Evolutionary conservation across 768 basidiomycete species (phyloP).

Genomic region (Lactarius hatsudake): DNA sequence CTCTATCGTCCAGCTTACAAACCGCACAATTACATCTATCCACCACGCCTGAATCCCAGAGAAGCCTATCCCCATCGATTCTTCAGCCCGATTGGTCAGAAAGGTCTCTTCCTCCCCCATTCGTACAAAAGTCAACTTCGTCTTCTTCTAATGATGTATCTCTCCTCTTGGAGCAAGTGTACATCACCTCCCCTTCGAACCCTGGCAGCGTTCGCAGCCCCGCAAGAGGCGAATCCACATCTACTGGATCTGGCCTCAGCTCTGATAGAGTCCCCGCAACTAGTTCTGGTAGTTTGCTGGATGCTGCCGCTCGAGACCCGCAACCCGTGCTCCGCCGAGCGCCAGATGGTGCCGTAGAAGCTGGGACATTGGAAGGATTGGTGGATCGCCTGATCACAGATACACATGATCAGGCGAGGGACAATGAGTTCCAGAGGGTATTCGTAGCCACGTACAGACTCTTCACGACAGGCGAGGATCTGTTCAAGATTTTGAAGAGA

Average conservation of each 20-base stretch:
- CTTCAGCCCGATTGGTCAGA: slow-evolving; percentile 1
- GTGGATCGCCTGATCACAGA: slow-evolving; percentile 40
- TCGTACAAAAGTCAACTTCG: neutral
- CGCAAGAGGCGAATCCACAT: neutral
- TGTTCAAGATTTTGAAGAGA: slow-evolving; percentile 39
- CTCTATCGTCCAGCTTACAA: neutral
- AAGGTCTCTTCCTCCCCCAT: neutral
- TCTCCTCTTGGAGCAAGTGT: slow-evolving; percentile 11
- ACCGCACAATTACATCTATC: neutral
- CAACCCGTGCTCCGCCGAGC: slow-evolving; percentile 14
- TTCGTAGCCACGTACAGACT: slow-evolving; percentile 43
- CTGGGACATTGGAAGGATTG: slow-evolving; percentile 45
- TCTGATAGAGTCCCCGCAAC: neutral
- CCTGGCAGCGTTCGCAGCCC: neutral
- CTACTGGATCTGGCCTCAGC: neutral
- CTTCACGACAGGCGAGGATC: slow-evolving; percentile 42
- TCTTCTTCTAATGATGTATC: neutral
- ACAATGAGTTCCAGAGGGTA: slow-evolving; percentile 40
- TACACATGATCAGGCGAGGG: slow-evolving; percentile 30
- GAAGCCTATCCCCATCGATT: neutral
- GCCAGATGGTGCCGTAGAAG: slow-evolving; percentile 34
- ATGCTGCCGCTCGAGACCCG: slow-evolving; percentile 18
- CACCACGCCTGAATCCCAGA: slow-evolving; percentile 4
- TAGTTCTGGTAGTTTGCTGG: slow-evolving; percentile 2
- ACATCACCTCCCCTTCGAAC: neutral